Base-by-base conservation (phyloP, 495 filamentous ascomycete genomes). In the Penicillium goetzii region DNA sequence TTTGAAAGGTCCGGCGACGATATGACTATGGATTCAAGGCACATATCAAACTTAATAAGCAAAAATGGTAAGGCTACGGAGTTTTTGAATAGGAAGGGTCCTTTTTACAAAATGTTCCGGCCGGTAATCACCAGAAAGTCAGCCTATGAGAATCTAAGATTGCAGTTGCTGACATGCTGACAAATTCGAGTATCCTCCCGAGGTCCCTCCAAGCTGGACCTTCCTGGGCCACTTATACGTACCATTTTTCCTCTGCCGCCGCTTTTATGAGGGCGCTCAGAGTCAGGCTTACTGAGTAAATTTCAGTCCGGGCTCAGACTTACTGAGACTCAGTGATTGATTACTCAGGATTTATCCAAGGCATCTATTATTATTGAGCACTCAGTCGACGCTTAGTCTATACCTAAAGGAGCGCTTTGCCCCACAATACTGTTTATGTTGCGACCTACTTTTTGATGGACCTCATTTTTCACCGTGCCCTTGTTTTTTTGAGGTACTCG, bases 71-170 rank as follows among this genome's bases (percentile, higher is more conserved):
- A 3, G 30, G 2, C 11, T 14, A 8, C 32, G 32, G 52, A 55
- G 52, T 19, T 55, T 23, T 36, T 36, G 40, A 17, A 30, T 17
- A 32, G 7, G 4, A 17, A 15, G 1, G 51, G 34, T 25, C 49
- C 53, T 30, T 26, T 50, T 65, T 76, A 75, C 76, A 78, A 74
- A 69, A 56, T 76, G 78, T 78, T 64, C 75, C 76, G 78, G 60
- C 73, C 73, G 33, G 30, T 19, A 15, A 55, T 10, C 17, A 21
- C 52, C 11, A 33, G 21, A 17, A n/a, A n/a, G 25, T 52, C 26
- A 30, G 28, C 23, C 23, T 52, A 15, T 10, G n/a, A 52, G 1
- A 4, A 3, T 23, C 43, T 4, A 11, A 47, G 43, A 7, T 47
- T 47, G 19, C 7, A 74, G 76, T 76, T 70, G 61, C 49, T 36